Base-by-base conservation (phyloP, 371 early-diverging fungal genomes). In the Rhizopus microsporus region DNA sequence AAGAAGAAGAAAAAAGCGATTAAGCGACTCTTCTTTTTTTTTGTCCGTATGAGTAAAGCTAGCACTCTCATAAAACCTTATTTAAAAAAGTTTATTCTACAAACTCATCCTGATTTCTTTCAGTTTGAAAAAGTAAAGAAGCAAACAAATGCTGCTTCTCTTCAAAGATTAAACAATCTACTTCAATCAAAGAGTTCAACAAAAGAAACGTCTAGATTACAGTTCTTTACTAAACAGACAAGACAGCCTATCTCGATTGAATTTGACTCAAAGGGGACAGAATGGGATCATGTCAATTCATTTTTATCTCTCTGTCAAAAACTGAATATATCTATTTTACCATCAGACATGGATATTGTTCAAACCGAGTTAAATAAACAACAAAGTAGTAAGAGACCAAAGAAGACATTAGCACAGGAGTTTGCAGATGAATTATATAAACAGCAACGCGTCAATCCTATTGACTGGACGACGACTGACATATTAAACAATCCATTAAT, bases 81-180 rank as follows among this genome's bases (percentile, higher is more conserved):
- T 56, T 49, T 76, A 30, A 65, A 56, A 60, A 68, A 58, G n/a
- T 57, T 76, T 29, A 60, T 76, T 38, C 52, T 76, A 40, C 66
- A 71, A 54, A 72, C 67, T 1, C 78, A 77, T 45, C 78, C 78
- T 7, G 78, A 77, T 37, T 77, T 64, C 34, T 77, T 77, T 46
- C 63, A 59, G 7, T 40, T 62, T 34, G 69, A 77, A 16, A 9
- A 52, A 9, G 8, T 53, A 40, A 70, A 63, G 40, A 70, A 72
- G 42, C 54, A 68, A 45, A 59, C 42, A 3, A 77, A 77, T 56
- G 72, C 72, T 3, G 45, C 52, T 3, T 72, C 78, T 3, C 47
- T 77, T 6, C 78, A 77, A 56, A 59, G 51, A 7, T 56, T 77
- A 0, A 57, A 77, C 17, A 54, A 61, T 16, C 37, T 61, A 10